A percentile compares a stretch with the other conserved stretches of the same genome.
phyloP scores from a whole-genome alignment of 1,139 yeast species.

The Pneumocystis oryctolagi region DNA sequence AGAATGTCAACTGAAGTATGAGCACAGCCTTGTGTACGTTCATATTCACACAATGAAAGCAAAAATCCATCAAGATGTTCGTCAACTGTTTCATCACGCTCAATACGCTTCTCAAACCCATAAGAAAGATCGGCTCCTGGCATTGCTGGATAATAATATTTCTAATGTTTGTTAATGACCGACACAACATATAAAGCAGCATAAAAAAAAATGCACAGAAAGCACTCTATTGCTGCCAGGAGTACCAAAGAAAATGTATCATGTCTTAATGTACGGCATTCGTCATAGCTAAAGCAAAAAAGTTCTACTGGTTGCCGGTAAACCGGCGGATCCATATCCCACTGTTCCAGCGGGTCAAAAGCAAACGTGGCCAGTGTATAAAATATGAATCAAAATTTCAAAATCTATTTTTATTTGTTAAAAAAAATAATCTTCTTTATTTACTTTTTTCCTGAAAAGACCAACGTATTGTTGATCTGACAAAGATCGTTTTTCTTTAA shows the following conservation, averaged over 20 bases:
- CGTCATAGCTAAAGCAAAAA: constrained; percentile 41
- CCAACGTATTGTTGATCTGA: too few species aligned
- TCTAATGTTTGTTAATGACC: constrained; percentile 36
- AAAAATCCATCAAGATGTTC: constrained; percentile 49
- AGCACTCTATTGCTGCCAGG: background rate
- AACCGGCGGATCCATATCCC: constrained; percentile 29
- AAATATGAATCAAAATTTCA: background rate
- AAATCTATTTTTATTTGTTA: too few species aligned
- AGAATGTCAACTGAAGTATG: constrained; percentile 20
- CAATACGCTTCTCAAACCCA: constrained; percentile 47
- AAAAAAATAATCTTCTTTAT: too few species aligned
- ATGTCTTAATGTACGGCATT: constrained; percentile 34
- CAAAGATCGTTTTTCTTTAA: too few species aligned
- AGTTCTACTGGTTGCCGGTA: constrained; percentile 49
- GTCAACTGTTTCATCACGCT: constrained; percentile 38
- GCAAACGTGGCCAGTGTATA: background rate
- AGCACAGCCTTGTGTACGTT: constrained; percentile 26
- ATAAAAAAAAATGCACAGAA: background rate
- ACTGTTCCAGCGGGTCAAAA: background rate
- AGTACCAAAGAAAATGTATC: constrained; percentile 25
- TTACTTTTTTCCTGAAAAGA: too few species aligned
- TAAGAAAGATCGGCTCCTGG: constrained; percentile 36
- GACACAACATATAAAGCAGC: constrained; percentile 52
- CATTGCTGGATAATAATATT: constrained; percentile 18
- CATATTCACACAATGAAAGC: constrained; percentile 40